Conservation (phyloP, 208 protist species). For the Wallacemonas sp. region DNA sequence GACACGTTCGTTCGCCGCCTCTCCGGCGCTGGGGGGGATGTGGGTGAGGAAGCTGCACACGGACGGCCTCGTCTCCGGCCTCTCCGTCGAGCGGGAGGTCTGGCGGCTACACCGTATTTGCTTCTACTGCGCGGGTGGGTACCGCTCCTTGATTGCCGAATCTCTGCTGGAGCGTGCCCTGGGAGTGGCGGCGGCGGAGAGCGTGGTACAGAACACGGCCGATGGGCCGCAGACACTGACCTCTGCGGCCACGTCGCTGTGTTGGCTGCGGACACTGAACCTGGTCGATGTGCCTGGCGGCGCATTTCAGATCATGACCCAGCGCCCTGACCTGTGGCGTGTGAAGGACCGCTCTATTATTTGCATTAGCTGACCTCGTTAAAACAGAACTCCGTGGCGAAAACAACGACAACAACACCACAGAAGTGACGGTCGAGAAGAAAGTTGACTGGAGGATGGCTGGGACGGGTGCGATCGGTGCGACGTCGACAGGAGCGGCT, state of each 20-base stretch:
- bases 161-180: constrained; percentile 67
- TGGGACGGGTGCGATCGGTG: constrained; percentile 14
- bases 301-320: constrained; percentile 80
- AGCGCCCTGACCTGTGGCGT: constrained; percentile 72
- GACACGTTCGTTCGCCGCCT: constrained; percentile 20
- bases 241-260: neutral
- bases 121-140: constrained; percentile 76
- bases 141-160: constrained; percentile 74
- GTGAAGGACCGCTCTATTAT: constrained; percentile 85
- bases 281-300: constrained; percentile 63
- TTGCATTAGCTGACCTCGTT: constrained; percentile 88
- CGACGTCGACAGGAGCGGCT: too few relatives aligned
- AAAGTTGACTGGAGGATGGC: constrained; percentile 6
- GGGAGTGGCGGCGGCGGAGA: constrained; percentile 21
- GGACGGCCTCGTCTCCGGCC: constrained; percentile 19
- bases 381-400: constrained; percentile 13
- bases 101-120: constrained; percentile 35
- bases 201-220: neutral
- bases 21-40: constrained; percentile 20
- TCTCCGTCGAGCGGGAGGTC: constrained; percentile 17
- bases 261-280: constrained; percentile 15
- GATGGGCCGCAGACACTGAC: neutral
- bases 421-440: too few relatives aligned
- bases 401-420: neutral
- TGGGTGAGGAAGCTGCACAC: constrained; percentile 38